phyloP scores from a whole-genome alignment of 208 protist genomes.

The Leishmania tarentolae region DNA sequence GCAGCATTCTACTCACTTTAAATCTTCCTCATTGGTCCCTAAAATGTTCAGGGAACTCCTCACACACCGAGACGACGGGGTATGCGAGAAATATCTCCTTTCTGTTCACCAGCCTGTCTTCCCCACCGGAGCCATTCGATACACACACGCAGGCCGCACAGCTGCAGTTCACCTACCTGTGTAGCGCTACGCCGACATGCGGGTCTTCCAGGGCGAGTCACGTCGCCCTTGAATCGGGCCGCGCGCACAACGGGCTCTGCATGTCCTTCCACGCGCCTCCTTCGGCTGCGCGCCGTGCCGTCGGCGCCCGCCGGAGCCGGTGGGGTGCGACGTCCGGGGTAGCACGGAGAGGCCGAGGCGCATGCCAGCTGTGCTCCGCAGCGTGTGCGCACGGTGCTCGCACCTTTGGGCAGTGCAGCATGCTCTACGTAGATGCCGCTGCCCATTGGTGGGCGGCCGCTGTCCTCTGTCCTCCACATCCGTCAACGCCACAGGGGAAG shows the following conservation, averaged over 20 bases:
- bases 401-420: background rate
- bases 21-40: background rate
- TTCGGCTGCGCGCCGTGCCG: background rate
- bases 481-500: background rate
- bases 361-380: background rate
- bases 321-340: background rate
- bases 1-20: background rate
- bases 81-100: background rate
- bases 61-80: background rate
- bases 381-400: background rate
- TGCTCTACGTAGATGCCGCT: too few species aligned
- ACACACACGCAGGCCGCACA: background rate
- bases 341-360: background rate
- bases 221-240: background rate
- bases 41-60: background rate
- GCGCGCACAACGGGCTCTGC: background rate
- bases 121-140: background rate
- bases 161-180: background rate
- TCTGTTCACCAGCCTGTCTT: background rate
- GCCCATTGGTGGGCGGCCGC: background rate
- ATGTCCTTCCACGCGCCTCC: background rate
- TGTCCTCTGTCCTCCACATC: background rate
- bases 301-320: background rate
- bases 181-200: background rate
- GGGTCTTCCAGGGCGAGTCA: too few species aligned